Base-by-base conservation (phyloP, 2,329 filamentous ascomycete genomes). In the Acrodontium crateriforme region DNA sequence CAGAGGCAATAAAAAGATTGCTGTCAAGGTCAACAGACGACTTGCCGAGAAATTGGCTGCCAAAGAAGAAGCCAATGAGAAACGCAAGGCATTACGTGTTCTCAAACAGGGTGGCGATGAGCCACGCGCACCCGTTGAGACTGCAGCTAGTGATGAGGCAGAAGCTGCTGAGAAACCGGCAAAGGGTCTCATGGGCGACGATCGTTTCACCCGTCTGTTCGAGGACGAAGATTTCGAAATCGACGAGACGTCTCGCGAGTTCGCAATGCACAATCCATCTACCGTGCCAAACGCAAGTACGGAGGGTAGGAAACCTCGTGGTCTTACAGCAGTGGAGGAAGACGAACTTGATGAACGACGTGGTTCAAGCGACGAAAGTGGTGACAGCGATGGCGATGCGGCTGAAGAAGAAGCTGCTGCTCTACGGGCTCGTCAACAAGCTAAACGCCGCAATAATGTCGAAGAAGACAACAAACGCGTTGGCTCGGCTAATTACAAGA, bases 181-280 rank as follows among this genome's bases (percentile, higher is more conserved):
- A n/a, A 42, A 37, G 24, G 44, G 74, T 34, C 58, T 92, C 18
- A 71, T 98, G 29, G 72, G 71, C 34, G 89, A 98, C 53, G 67
- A 74, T 27, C 85, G 89, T 62, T 95, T 98, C 67, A 69, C 69
- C 41, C 73, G 75, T 42, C 59, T 98, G 36, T 98, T 95, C 59
- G 77, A 94, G 49, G 83, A 95, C 52, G 78, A 85, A 45, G 85
- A 92, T 32, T 95, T 93, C 54, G 71, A 71, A 44, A 80, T 98
- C 34, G 87, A 98, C 53, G 89, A 98, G 58, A 77, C 62, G 20
- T 91, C 78, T 38, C 68, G 74, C 45, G 87, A 95, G 53, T 98
- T 92, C 63, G 71, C 75, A 34, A 68, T 77, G 24, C 74, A 92
- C 56, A 98, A 98, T 51, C 83, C 89, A 4, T 92, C 82, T 54